A percentile compares a stretch with the other conserved stretches of the same genome.
These are phyloP conservation scores for Fusarium pseudonygamai DNA, from an alignment of 2,329 filamentous ascomycete species.

Conservation along the genomic window DNA sequence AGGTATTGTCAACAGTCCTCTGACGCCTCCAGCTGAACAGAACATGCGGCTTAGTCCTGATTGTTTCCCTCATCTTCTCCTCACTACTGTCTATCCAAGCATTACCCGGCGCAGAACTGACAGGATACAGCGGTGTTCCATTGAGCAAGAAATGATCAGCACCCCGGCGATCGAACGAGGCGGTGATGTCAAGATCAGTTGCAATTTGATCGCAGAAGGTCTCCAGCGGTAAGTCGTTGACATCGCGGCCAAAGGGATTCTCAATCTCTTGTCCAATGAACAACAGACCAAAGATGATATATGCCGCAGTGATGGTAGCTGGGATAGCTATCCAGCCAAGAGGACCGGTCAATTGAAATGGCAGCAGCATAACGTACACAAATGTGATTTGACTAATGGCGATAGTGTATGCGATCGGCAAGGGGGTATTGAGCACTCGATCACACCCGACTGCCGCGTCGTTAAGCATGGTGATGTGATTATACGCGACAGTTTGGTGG, in stretches of 20 bases:
- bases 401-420: slow-evolving; percentile 84
- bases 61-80: slow-evolving; percentile 49
- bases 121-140: slow-evolving; percentile 62
- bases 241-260: slow-evolving; percentile 84
- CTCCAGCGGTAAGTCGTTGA: slow-evolving; percentile 83
- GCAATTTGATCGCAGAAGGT: slow-evolving; percentile 79
- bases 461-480: slow-evolving; percentile 70
- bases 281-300: slow-evolving; percentile 82
- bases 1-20: background rate
- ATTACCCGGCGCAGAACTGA: slow-evolving; percentile 51
- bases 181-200: slow-evolving; percentile 78
- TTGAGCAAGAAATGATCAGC: slow-evolving; percentile 46
- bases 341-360: slow-evolving; percentile 76
- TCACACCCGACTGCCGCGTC: slow-evolving; percentile 78
- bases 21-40: slow-evolving; percentile 45
- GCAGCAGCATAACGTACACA: slow-evolving; percentile 82
- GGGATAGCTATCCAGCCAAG: slow-evolving; percentile 82
- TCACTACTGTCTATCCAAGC: slow-evolving; percentile 53
- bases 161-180: slow-evolving; percentile 54
- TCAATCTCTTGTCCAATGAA: slow-evolving; percentile 84
- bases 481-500: slow-evolving; percentile 70
- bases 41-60: slow-evolving; percentile 52
- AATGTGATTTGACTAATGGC: slow-evolving; percentile 87
- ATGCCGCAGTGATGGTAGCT: slow-evolving; percentile 75
- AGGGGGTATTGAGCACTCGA: slow-evolving; percentile 81